These are phyloP conservation scores for Picea glauca DNA, from an alignment of 75 land plant genomes.

Conservation along the genomic window DNA sequence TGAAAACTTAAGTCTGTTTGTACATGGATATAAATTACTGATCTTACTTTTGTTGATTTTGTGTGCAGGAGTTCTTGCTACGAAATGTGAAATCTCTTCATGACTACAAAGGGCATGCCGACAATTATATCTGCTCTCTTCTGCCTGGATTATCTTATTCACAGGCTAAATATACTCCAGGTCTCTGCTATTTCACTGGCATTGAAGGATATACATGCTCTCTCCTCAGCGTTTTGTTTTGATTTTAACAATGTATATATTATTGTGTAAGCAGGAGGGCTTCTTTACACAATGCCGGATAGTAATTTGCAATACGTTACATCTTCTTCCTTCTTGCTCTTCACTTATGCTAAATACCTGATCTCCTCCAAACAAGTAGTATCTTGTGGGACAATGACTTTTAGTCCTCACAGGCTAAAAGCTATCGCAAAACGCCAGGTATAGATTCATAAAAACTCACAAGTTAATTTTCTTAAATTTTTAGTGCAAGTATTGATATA, in stretches of 20 bases:
- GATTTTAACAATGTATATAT: background rate
- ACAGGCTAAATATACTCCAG: constrained; percentile 58
- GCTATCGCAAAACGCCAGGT: constrained; percentile 77
- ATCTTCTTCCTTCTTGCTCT: constrained; percentile 73
- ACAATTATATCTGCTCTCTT: constrained; percentile 68
- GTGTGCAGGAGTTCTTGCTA: constrained; percentile 48
- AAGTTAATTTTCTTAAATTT: too few species aligned
- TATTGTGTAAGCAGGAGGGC: constrained; percentile 59
- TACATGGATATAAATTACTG: background rate
- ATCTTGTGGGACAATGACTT: constrained; percentile 48
- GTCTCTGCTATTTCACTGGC: constrained; percentile 22
- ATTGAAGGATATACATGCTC: background rate
- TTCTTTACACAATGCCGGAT: constrained; percentile 58
- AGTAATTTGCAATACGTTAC: constrained; percentile 92
- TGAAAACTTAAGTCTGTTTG: too few species aligned
- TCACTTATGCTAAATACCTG: constrained; percentile 82
- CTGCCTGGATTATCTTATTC: constrained; percentile 53
- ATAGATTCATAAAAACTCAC: too few species aligned
- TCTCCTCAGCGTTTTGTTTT: background rate
- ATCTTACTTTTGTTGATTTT: background rate
- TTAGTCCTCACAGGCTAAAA: constrained; percentile 51
- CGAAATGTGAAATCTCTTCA: constrained; percentile 50
- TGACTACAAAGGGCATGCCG: constrained; percentile 71
- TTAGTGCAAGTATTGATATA: too few species aligned
- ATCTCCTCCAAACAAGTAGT: constrained; percentile 39